Conservation (phyloP, 2,329 filamentous ascomycete species). For the Aureobasidium melanogenum region DNA sequence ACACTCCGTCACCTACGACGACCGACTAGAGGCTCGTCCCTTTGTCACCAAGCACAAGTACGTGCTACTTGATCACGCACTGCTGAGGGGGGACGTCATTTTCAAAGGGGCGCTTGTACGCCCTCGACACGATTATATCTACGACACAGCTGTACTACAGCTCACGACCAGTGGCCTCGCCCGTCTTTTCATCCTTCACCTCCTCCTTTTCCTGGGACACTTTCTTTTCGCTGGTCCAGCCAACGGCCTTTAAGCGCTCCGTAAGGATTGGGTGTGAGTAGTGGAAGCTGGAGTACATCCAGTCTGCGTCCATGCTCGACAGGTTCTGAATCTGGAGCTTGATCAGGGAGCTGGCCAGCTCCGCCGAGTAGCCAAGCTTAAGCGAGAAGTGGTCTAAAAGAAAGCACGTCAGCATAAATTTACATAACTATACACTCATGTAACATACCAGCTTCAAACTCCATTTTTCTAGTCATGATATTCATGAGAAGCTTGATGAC, state of each 20-base stretch:
- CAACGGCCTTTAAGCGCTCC: constrained; percentile 82
- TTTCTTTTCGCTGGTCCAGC: constrained; percentile 66
- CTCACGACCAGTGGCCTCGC: constrained; percentile 68
- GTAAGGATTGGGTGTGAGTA: constrained; percentile 95
- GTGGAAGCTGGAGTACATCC: constrained; percentile 97
- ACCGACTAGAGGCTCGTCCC: not conserved
- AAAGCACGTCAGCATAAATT: constrained; percentile 7
- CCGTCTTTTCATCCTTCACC: constrained; percentile 47
- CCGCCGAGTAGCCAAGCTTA: constrained; percentile 69
- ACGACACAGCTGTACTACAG: constrained; percentile 40
- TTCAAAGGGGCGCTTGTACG: not conserved
- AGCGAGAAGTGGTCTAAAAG: constrained; percentile 68
- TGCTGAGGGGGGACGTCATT: not conserved
- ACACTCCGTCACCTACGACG: not conserved
- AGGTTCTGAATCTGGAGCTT: constrained; percentile 98
- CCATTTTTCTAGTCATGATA: constrained; percentile 84
- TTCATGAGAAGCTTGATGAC: constrained; percentile 94
- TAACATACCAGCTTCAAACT: constrained; percentile 75
- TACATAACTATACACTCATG: not conserved
- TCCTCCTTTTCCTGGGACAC: constrained; percentile 40
- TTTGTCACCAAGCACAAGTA: not conserved
- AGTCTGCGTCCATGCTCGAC: constrained; percentile 97
- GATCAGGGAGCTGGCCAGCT: constrained; percentile 81
- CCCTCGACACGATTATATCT: not conserved
- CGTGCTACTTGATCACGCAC: not conserved